Conservation (phyloP, 495 filamentous ascomycete genomes). For the Penicillium desertorum region DNA sequence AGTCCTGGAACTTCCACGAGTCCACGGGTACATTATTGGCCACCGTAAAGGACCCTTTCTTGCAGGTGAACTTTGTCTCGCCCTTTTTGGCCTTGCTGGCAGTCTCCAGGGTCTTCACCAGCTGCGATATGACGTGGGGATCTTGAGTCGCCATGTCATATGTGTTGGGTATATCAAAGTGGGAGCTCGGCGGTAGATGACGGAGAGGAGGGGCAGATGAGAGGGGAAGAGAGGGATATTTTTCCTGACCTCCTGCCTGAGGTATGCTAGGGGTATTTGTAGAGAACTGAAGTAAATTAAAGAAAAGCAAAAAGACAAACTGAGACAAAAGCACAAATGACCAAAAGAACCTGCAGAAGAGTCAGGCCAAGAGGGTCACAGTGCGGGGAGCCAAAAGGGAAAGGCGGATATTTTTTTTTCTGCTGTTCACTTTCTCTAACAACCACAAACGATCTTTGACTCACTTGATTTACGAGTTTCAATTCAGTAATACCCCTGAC, state of each 20-base stretch:
- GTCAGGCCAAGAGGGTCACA: constrained; percentile 19
- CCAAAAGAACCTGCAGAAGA: constrained; percentile 3
- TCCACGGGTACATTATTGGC: constrained; percentile 63
- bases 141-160: constrained; percentile 57
- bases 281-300: background rate
- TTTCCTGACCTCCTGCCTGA: background rate
- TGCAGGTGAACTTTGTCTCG: constrained; percentile 59
- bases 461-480: background rate
- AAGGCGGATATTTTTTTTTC: constrained; percentile 22
- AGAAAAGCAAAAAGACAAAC: background rate
- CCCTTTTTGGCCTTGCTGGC: constrained; percentile 50
- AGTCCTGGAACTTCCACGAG: constrained; percentile 91
- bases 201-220: constrained; percentile 16
- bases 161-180: constrained; percentile 1
- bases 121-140: constrained; percentile 54
- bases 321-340: background rate
- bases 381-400: constrained; percentile 30
- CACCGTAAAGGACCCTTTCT: constrained; percentile 71
- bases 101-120: constrained; percentile 58
- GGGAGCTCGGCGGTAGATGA: constrained; percentile 3
- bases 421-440: constrained; percentile 4
- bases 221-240: background rate
- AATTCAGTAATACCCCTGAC: constrained; percentile 9
- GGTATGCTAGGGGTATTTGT: background rate
- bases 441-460: background rate